Evolutionary conservation across 768 basidiomycete species (phyloP), one percentile per base, ranked within the genome.

Genomic region (Russula sp.): DNA sequence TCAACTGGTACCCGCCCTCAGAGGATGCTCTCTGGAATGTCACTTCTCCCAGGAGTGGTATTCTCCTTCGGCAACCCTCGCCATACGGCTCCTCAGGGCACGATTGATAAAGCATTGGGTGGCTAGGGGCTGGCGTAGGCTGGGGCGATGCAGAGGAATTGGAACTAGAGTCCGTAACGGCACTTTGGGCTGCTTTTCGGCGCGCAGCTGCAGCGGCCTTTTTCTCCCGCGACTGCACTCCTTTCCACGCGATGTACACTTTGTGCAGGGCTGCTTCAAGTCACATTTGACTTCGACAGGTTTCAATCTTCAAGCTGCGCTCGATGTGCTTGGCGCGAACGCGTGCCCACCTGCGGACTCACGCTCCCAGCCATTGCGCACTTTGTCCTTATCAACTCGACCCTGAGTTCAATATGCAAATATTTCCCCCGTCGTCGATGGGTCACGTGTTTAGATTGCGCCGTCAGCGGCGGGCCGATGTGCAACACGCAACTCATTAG

Each of bases 271-370:
- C 63, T 78, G 79, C 66, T 83, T 79, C 18, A 86, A 74, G 71
- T 85, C 81, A 70, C 85, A 87, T 76, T 86, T 87, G 36, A 86
- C 81, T 74, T 87, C 84, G 62, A 61, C 57, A 2, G 70, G 70
- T 24, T 48, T 61, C 44, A 57, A 40, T 51, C 55, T 68, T 26
- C 57, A 64, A 52, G 28, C 58, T 3, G 63, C 68, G 34, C 61
- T 70, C 22, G 28, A 62, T 18, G 55, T 60, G 24, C 65, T 70
- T 28, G 49, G 69, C 28, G 65, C 30, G 63, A 58, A 54, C 61
- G 36, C 50, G 56, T 64, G 38, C 46, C 65, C 8, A 36, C 62
- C 22, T 34, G 55, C 9, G 18, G 59, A 5, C 51, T 53, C 46
- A 40, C 63, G 26, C 51, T 65, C 2, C 40, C 71, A 44, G 57